Evolutionary conservation across 1,284 basidiomycete genomes (phyloP).

Genomic region (Paramarasmius palmivorus): DNA sequence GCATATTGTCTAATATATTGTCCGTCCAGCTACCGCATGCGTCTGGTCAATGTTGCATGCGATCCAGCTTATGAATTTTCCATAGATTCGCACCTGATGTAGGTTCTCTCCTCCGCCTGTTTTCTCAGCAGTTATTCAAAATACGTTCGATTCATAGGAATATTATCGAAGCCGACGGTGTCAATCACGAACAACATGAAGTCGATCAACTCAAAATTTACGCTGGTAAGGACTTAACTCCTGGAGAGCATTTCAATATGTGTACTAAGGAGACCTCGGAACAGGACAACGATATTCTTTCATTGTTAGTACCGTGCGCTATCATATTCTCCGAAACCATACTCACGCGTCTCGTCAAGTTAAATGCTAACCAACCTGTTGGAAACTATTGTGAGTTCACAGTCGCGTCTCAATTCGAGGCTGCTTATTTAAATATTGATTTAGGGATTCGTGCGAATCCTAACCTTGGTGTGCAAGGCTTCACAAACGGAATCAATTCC

Average conservation of each 20-base stretch:
- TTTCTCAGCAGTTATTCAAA: background rate
- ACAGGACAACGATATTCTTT: slow-evolving; percentile 37
- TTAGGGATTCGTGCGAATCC: slow-evolving; percentile 25
- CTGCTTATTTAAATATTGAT: background rate
- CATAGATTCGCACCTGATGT: slow-evolving; percentile 42
- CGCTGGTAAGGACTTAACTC: slow-evolving; percentile 26
- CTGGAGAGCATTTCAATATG: too few species aligned
- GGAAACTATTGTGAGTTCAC: slow-evolving; percentile 19
- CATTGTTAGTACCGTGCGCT: too few species aligned
- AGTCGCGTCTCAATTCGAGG: slow-evolving; percentile 18
- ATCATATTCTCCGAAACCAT: too few species aligned
- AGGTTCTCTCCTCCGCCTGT: background rate
- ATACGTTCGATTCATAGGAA: slow-evolving; percentile 10
- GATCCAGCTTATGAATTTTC: slow-evolving; percentile 36
- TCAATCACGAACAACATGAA: slow-evolving; percentile 35
- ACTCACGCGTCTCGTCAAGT: slow-evolving; percentile 21
- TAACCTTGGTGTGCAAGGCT: slow-evolving; percentile 16
- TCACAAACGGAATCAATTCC: slow-evolving; percentile 22
- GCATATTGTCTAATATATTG: background rate
- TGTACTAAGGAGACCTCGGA: too few species aligned
- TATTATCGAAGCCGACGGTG: slow-evolving; percentile 56
- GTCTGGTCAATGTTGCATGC: slow-evolving; percentile 35
- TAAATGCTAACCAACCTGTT: slow-evolving; percentile 17
- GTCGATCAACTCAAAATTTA: slow-evolving; percentile 39
- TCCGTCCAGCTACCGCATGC: slow-evolving; percentile 29